Base-by-base conservation (phyloP, 2,329 filamentous ascomycete species). In the Epichloe gansuensis region DNA sequence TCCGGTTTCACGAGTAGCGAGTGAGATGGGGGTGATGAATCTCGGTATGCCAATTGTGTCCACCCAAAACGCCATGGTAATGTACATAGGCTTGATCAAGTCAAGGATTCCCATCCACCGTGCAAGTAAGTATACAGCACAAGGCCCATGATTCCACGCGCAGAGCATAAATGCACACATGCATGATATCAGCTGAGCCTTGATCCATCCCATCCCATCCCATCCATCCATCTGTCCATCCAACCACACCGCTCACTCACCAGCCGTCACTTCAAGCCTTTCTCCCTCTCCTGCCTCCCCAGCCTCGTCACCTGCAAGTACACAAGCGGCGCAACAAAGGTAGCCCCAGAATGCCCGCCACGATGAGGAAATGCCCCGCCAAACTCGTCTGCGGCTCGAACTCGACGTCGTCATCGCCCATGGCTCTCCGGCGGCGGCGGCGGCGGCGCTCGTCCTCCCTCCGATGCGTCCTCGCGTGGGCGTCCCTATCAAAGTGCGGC, bases 401-500 rank as follows among this genome's bases (percentile, higher is more conserved):
- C 60, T 65, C 68, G 60, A 67, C 57, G 52, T 63, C 59, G 53
- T 66, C 57, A 31, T 67, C 64, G 11, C 61, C 73, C 63, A 60
- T 74, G 65, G 60, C 77, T 63, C 64, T 60, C 38, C 62, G 62
- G 15, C 72, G 55, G 46, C 61, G 65, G 8, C 12, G 3, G 2
- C 46, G 34, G 21, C 70, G 67, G 5, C 74, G 67, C 44, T 70
- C 67, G 58, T 87, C 79, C 60, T 86, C 75, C 37, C 76, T 72
- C 48, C 77, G 74, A 57, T 95, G 88, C 54, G 88, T 94, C 56
- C 81, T 75, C 60, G 82, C 81, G 68, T 95, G 91, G 9, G 77
- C 75, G 43, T 71, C 73, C 42, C 79, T 78, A 69, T 97, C 85
- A 60, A 95, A 98, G 70, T 95, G 87, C 58, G 82, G 80, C 35